phyloP scores from a whole-genome alignment of 2,329 filamentous ascomycete species.

The Arthroderma sp. region DNA sequence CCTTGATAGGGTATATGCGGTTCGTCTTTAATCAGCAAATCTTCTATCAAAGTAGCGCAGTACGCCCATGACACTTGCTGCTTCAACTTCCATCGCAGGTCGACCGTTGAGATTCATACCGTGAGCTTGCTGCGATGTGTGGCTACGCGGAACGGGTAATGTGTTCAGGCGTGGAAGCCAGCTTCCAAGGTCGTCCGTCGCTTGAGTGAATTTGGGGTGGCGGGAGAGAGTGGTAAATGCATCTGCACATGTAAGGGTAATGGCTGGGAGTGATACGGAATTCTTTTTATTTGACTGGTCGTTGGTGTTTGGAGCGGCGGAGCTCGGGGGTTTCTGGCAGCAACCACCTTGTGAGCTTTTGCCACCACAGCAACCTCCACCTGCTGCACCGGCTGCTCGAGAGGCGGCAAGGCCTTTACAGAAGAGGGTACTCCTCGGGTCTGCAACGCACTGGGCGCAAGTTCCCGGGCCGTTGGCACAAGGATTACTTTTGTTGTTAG shows the following conservation, averaged over 20 bases:
- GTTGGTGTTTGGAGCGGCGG: conserved; percentile 14
- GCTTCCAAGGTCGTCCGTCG: conserved; percentile 58
- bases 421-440: conserved; percentile 70
- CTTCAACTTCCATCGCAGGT: conserved; percentile 63
- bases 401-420: conserved; percentile 66
- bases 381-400: conserved; percentile 22
- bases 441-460: conserved; percentile 63
- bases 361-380: conserved; percentile 40
- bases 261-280: conserved; percentile 24
- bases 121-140: conserved; percentile 15
- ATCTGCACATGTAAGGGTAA: conserved; percentile 61
- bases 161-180: conserved; percentile 64
- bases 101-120: conserved; percentile 16
- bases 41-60: conserved; percentile 66
- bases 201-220: conserved; percentile 61
- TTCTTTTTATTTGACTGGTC: conserved; percentile 14
- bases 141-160: conserved; percentile 27
- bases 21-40: conserved; percentile 37
- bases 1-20: too few relatives aligned
- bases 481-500: conserved; percentile 23
- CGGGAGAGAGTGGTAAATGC: conserved; percentile 66
- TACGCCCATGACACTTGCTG: conserved; percentile 76
- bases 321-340: conserved; percentile 36
- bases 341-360: conserved; percentile 49
- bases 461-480: conserved; percentile 61